A percentile compares a stretch with the other conserved stretches of the same genome.
Evolutionary conservation across 2,329 filamentous ascomycete genomes (phyloP).

Genomic region (Colletotrichum magnum): DNA sequence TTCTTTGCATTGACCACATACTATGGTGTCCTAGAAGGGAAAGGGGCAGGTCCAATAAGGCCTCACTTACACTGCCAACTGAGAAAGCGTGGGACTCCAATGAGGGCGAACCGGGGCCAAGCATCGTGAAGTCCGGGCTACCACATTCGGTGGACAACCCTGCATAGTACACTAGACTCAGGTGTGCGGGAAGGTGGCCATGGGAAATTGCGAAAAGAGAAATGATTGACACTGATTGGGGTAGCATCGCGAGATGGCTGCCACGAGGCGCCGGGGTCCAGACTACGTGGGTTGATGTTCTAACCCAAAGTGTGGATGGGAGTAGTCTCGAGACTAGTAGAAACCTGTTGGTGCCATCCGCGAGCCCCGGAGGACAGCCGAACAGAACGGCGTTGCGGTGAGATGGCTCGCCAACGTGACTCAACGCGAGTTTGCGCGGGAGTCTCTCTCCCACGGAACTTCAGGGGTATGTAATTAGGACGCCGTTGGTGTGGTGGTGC

Average conservation of each 20-base stretch:
- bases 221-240: conserved; percentile 37
- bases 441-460: too few relatives aligned
- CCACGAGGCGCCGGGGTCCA: conserved; percentile 17
- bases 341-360: background rate
- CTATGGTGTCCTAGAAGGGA: conserved; percentile 14
- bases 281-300: conserved; percentile 21
- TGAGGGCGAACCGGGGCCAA: conserved; percentile 17
- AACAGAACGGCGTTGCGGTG: conserved; percentile 4
- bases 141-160: conserved; percentile 7
- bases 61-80: conserved; percentile 9
- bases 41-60: conserved; percentile 9
- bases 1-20: background rate
- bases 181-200: conserved; percentile 19
- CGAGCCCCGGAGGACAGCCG: conserved; percentile 2
- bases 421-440: background rate
- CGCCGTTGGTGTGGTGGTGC: conserved; percentile 7
- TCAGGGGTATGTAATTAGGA: too few relatives aligned
- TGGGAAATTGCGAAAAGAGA: conserved; percentile 39
- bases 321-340: conserved; percentile 14
- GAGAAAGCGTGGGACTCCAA: conserved; percentile 10
- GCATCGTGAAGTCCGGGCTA: conserved; percentile 27
- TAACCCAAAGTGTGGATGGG: conserved; percentile 19
- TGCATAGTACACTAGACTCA: conserved; percentile 11
- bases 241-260: conserved; percentile 24
- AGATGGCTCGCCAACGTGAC: background rate